Percentiles rank a stretch among this genome's conserved stretches.
These are phyloP conservation scores for Termitomyces sp. DNA, from an alignment of 768 basidiomycete species.

Conservation along the genomic window DNA sequence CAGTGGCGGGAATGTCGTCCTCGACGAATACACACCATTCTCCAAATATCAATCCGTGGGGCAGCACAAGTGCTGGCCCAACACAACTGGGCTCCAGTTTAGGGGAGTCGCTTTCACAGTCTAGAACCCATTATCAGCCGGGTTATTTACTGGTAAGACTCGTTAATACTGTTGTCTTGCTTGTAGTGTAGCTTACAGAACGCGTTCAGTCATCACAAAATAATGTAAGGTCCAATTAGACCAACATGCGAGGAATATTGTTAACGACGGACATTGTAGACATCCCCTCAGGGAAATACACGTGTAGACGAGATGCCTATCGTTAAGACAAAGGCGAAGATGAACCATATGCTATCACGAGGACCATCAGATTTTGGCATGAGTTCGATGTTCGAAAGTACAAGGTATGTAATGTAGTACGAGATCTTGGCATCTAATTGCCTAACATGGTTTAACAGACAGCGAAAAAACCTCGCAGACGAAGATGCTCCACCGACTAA, in stretches of 20 bases:
- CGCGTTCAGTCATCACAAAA: conserved; percentile 44
- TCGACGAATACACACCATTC: conserved; percentile 41
- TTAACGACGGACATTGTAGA: conserved; percentile 22
- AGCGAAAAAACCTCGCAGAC: conserved; percentile 61
- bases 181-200: background rate
- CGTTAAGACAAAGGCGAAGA: conserved; percentile 77
- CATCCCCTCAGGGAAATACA: conserved; percentile 51
- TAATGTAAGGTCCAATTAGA: conserved; percentile 35
- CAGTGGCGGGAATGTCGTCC: conserved; percentile 59
- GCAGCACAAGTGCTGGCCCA: conserved; percentile 35
- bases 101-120: conserved; percentile 67
- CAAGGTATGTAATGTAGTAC: conserved; percentile 44
- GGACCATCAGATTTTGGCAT: conserved; percentile 69
- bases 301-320: conserved; percentile 72
- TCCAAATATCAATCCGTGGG: conserved; percentile 51
- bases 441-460: conserved; percentile 28
- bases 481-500: conserved; percentile 79
- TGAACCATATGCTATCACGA: conserved; percentile 65
- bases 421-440: background rate
- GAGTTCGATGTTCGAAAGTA: conserved; percentile 82
- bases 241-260: background rate
- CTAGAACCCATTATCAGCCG: conserved; percentile 74
- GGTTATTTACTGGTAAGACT: conserved; percentile 74
- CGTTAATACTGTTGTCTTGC: background rate
- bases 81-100: conserved; percentile 46